These are phyloP conservation scores for Meira miltonrushii DNA, from an alignment of 1,284 basidiomycete genomes.

Conservation along the genomic window DNA sequence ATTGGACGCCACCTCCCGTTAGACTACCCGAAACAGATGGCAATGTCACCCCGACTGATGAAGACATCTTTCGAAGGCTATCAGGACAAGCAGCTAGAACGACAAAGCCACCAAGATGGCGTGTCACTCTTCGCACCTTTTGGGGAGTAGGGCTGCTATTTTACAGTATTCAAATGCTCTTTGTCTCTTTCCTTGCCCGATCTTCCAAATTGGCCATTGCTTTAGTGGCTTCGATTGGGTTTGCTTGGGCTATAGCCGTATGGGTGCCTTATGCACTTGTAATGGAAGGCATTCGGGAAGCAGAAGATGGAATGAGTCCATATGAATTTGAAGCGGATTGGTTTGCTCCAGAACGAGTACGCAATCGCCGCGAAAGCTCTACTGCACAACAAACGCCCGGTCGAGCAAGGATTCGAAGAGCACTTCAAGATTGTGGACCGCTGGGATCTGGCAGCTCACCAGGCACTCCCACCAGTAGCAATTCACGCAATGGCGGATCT, in stretches of 20 bases:
- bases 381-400: background rate
- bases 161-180: constrained; percentile 25
- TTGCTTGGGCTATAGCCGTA: constrained; percentile 46
- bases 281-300: constrained; percentile 45
- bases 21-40: background rate
- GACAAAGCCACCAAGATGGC: background rate
- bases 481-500: background rate
- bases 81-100: background rate
- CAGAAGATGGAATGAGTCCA: constrained; percentile 27
- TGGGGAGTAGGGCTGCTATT: constrained; percentile 36
- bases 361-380: background rate
- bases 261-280: constrained; percentile 52
- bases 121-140: constrained; percentile 34
- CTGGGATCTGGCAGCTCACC: background rate
- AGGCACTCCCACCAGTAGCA: background rate
- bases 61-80: background rate
- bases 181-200: constrained; percentile 30
- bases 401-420: constrained; percentile 3
- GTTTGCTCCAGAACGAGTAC: constrained; percentile 12
- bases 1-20: background rate
- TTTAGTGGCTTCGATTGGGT: constrained; percentile 41
- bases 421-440: constrained; percentile 11
- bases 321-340: constrained; percentile 33
- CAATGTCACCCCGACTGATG: background rate
- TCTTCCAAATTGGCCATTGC: constrained; percentile 26